Conservation (phyloP, 768 basidiomycete species). For the Leccinum uliginosum region DNA sequence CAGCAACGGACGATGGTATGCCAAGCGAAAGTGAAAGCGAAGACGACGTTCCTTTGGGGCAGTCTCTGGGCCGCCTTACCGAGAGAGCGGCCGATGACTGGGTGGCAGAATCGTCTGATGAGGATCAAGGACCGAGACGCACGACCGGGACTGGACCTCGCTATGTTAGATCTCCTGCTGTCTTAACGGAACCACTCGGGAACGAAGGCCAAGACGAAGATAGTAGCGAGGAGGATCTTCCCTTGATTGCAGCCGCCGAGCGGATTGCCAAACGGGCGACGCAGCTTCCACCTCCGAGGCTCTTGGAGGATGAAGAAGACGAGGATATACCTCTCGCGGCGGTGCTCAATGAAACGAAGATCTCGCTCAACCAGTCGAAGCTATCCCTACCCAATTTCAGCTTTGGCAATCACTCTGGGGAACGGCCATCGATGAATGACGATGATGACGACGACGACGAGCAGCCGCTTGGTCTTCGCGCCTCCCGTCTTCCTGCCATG, state of each 20-base stretch:
- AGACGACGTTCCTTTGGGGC: conserved; percentile 27
- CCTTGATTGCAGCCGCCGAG: conserved; percentile 60
- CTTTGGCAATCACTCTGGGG: conserved; percentile 32
- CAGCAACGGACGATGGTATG: conserved; percentile 35
- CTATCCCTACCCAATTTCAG: conserved; percentile 41
- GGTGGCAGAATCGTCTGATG: conserved; percentile 63
- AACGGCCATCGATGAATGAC: conserved; percentile 27
- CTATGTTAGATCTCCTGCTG: conserved; percentile 25
- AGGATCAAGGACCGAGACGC: conserved; percentile 48
- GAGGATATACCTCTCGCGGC: conserved; percentile 60
- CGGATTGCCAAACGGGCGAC: conserved; percentile 48
- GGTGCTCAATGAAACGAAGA: conserved; percentile 46
- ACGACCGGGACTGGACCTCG: conserved; percentile 58
- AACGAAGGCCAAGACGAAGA: conserved; percentile 37
- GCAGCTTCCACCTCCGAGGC: conserved; percentile 18
- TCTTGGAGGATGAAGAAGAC: conserved; percentile 47
- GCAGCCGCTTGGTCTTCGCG: conserved; percentile 66
- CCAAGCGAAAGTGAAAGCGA: conserved; percentile 55
- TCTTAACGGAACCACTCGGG: background rate
- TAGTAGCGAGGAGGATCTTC: conserved; percentile 81
- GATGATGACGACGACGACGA: conserved; percentile 58
- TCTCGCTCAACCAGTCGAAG: conserved; percentile 40
- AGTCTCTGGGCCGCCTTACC: conserved; percentile 10
- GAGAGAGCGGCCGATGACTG: conserved; percentile 32
- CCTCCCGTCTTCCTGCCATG: conserved; percentile 40